These are phyloP conservation scores for Leptographium radiaticola DNA, from an alignment of 2,329 filamentous ascomycete genomes.

Conservation along the genomic window DNA sequence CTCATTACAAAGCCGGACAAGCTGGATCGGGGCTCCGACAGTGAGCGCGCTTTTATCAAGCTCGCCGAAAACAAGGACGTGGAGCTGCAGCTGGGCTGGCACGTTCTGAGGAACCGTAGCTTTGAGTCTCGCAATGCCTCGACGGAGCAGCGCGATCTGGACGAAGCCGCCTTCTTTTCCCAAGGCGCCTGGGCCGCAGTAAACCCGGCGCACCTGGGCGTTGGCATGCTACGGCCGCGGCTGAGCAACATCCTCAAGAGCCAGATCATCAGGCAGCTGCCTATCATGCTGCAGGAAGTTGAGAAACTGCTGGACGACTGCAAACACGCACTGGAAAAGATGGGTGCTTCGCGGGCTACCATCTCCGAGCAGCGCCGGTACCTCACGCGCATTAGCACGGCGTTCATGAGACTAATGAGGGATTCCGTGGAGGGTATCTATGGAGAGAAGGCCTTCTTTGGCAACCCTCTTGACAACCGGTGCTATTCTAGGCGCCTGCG, in stretches of 20 bases:
- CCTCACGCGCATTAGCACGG: constrained; percentile 16
- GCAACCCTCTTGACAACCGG: constrained; percentile 10
- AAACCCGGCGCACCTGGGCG: constrained; percentile 26
- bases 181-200: constrained; percentile 24
- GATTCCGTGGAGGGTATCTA: constrained; percentile 18
- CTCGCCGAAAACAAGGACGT: constrained; percentile 33
- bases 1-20: constrained; percentile 45
- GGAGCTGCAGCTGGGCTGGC: constrained; percentile 37
- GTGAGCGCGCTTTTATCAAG: constrained; percentile 24
- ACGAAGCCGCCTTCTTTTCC: constrained; percentile 29
- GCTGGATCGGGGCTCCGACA: constrained; percentile 22
- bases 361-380: constrained; percentile 15
- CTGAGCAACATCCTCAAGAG: constrained; percentile 36
- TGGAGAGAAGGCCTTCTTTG: constrained; percentile 13
- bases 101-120: constrained; percentile 34
- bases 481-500: constrained; percentile 34
- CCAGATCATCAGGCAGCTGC: constrained; percentile 33
- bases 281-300: constrained; percentile 30
- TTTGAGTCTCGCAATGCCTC: constrained; percentile 21
- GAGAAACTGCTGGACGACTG: constrained; percentile 9
- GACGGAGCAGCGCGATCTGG: constrained; percentile 21
- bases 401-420: constrained; percentile 14
- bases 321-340: not conserved
- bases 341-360: constrained; percentile 3
- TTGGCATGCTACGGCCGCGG: constrained; percentile 30